Base-by-base conservation (phyloP, 768 basidiomycete species). In the Panellus pusillus region DNA sequence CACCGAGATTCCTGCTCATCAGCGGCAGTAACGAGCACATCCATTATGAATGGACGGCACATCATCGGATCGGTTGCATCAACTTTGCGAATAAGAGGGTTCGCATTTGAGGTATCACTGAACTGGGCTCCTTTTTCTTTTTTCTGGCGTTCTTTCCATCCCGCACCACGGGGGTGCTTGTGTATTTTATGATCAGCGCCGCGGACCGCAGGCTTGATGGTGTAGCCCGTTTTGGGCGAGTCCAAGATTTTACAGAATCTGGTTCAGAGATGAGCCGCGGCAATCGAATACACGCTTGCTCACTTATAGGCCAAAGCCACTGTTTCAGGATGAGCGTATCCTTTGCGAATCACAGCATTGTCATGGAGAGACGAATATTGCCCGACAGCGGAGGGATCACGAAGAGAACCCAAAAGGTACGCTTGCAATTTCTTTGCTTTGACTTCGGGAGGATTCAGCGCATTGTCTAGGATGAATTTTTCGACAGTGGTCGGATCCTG, bases 291-390 rank as follows among this genome's bases (percentile, higher is more conserved):
- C n/a, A 20, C 13, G 46, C 63, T 51, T 57, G 47, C 75, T 61
- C 46, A 80, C 79, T 77, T 71, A 57, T 85, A 81, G 0, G 83
- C 86, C 3, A 88, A 70, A 14, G 75, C 72, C 3, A 78, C 71
- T 0, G 86, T 82, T 18, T 75, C 68, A 0, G 64, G 62, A 52
- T 83, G 72, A 0, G 45, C 50, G 52, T 87, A 89, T 0, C 87
- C 87, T 1, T 70, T 47, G 1, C 61, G 64, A 49, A 86, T 84
- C 3, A 79, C 74, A 0, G 81, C 71, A 35, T 76, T 73, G 41
- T 84, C 82, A 65, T 87, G 85, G 62, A 76, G 78, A 0, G 62
- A 72, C 0, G 79, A 80, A 58, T 86, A 87, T 40, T 63, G 72
- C 1, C 86, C 86, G 1, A 84, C 79, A 0, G 76, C 58, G 0